Base-by-base conservation (phyloP, 345 rosid genomes). In the Eucalyptus marginata region DNA sequence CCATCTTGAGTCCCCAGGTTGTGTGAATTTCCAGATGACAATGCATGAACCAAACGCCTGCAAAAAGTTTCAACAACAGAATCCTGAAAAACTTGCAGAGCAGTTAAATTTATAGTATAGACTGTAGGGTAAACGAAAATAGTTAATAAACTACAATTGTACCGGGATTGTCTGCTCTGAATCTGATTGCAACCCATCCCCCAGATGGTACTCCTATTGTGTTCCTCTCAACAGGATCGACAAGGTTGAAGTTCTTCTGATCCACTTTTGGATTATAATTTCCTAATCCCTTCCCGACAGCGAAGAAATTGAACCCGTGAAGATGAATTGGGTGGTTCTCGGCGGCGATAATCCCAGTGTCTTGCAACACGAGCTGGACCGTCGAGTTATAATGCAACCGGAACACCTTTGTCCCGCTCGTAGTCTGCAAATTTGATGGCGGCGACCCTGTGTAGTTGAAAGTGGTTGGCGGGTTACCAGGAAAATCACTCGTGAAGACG, bases 11-110 rank as follows among this genome's bases (percentile, higher is more conserved):
- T 56, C 62, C 62, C 62, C 62, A 56, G 62, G 62, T 56, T 56
- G 62, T 56, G 62, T 56, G 62, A 56, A 56, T 56, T 56, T 56
- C 62, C 29, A 56, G 62, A 56, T 56, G 62, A 56, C 62, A 56
- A 56, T 56, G 62, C 62, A 56, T 56, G 91, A 97, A 96, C 99
- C 99, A 98, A 43, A 98, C 97, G 25, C 99, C 99, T 98, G 89
- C 87, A 89, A 59, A 66, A 40, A 10, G 29, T 71, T 10, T 20
- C 59, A 22, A 13, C 15, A 47, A 62, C 52, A 11, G 76, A 62
- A 90, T 88, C 40, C 33, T 62, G 17, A 31, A 40, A n/a, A 66
- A n/a, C 62, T 56, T 56, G 62, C 62, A 22, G 29, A 24, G 62
- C 3, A 24, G 29, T 56, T 56, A 56, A 22, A 56, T 56, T 56